Base-by-base conservation (phyloP, 2,329 filamentous ascomycete species). In the Fusarium solani-melongenae region DNA sequence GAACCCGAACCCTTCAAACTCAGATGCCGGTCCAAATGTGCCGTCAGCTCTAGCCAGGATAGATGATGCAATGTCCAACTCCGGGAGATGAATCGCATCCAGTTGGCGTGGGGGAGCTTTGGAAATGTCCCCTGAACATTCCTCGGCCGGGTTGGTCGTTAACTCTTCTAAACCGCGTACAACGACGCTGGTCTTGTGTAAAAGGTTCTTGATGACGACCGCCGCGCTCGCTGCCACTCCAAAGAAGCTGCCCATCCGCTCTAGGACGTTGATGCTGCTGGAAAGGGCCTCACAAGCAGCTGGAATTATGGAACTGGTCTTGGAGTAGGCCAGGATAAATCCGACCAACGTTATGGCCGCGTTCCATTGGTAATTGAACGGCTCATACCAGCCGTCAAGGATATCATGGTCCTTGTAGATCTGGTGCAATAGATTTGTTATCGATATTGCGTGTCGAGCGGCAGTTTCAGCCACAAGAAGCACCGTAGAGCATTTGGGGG, bases 341-440 rank as follows among this genome's bases (percentile, higher is more conserved):
- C 76, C 80, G 6, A 80, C 64, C 1, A 82, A 44, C 6, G 76
- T 77, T 63, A 80, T 76, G 22, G 76, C 69, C 14, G 78, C 64
- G 31, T 66, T 66, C 64, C 64, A 66, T 11, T 62, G 64, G 7
- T 55, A 44, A 71, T 76, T 76, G 12, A 76, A 66, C 3, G 64
- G 44, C 49, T 66, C 64, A 61, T 79, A 78, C 49, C 83, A 80
- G 0, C 74, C 72, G 17, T 72, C 70, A 56, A 80, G 81, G 10
- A 80, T 69, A 0, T 71, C 64, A 20, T 78, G 15, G 6, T 27
- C 24, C 36, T 5, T 36, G 17, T 57, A 46, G 15, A 67, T 41
- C 20, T 64, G 65, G 24, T 46, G 15, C 20, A 64, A 12, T 5
- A 46, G 12, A 51, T 58, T 10, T 0, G 62, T 64, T 8, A 27